These are phyloP conservation scores for Gaultheria prostrata DNA, from an alignment of 148 eudicot species.

Conservation along the genomic window DNA sequence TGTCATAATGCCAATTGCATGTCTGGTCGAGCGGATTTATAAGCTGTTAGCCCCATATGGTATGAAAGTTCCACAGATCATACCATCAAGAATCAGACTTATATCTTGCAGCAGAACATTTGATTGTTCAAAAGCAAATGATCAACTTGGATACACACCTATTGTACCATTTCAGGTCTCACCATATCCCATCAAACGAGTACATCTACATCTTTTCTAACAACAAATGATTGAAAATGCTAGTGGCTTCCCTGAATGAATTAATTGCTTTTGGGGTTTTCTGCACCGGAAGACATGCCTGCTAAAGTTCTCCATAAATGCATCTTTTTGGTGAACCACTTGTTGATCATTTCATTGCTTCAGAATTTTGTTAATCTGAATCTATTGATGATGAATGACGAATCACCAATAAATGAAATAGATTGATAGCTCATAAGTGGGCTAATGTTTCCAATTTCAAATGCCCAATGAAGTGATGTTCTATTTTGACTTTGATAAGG, in stretches of 20 bases:
- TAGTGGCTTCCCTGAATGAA: neutral
- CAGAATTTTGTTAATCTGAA: neutral
- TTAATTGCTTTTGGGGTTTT: neutral
- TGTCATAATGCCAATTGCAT: slow-evolving; percentile 91
- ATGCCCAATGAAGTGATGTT: neutral
- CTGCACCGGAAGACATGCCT: neutral
- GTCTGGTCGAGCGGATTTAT: slow-evolving; percentile 66
- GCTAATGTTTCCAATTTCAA: neutral
- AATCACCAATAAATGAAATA: neutral
- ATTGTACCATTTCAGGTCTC: slow-evolving; percentile 81
- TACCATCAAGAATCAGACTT: slow-evolving; percentile 92
- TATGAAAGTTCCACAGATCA: slow-evolving; percentile 96
- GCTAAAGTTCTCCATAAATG: neutral
- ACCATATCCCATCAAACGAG: slow-evolving; percentile 3
- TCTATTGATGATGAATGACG: neutral
- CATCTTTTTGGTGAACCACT: neutral
- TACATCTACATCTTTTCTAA: neutral
- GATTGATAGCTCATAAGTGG: neutral
- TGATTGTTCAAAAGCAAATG: slow-evolving; percentile 81
- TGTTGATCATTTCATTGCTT: neutral
- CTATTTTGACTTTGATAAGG: neutral
- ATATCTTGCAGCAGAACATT: slow-evolving; percentile 80
- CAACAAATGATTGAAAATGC: neutral
- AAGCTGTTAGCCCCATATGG: slow-evolving; percentile 83
- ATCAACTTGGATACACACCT: slow-evolving; percentile 90